Conservation (phyloP, 2,329 filamentous ascomycete genomes). For the Nothopassalora personata region DNA sequence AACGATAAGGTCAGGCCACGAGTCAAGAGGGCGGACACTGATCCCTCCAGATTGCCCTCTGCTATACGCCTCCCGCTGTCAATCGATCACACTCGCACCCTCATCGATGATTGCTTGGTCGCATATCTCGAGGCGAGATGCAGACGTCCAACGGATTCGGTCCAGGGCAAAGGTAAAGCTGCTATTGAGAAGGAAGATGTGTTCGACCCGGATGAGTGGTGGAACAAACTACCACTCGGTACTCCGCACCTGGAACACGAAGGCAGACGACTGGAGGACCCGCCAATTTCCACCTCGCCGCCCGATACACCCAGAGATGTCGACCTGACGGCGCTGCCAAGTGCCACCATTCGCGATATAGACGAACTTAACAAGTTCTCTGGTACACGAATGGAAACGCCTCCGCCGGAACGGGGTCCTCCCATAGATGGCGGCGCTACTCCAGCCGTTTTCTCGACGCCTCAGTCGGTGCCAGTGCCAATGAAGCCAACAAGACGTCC, state of each 20-base stretch:
- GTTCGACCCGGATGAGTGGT: slow-evolving; percentile 7
- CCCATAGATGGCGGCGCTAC: slow-evolving; percentile 4
- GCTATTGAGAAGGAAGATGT: slow-evolving; percentile 10
- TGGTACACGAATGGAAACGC: slow-evolving; percentile 21
- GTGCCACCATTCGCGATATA: slow-evolving; percentile 24
- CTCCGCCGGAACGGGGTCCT: slow-evolving; percentile 14
- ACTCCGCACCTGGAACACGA: slow-evolving; percentile 1
- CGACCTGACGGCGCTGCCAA: slow-evolving; percentile 5
- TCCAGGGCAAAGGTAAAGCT: background rate
- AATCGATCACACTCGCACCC: slow-evolving; percentile 52
- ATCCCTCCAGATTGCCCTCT: slow-evolving; percentile 12
- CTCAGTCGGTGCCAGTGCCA: slow-evolving; percentile 24
- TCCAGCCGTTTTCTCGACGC: slow-evolving; percentile 11
- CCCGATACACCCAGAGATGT: slow-evolving; percentile 15
- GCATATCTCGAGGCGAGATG: slow-evolving; percentile 43
- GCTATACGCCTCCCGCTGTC: slow-evolving; percentile 46
- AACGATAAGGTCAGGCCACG: slow-evolving; percentile 16
- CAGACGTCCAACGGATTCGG: slow-evolving; percentile 9
- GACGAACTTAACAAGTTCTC: slow-evolving; percentile 24
- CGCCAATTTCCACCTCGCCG: slow-evolving; percentile 25
- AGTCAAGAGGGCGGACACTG: slow-evolving; percentile 15
- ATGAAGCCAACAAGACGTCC: slow-evolving; percentile 29
- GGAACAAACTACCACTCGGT: slow-evolving; percentile 4
- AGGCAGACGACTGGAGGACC: slow-evolving; percentile 16
- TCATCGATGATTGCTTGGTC: slow-evolving; percentile 53